These are phyloP conservation scores for Sicyos baderoa DNA, from an alignment of 306 rosid genomes.

Conservation along the genomic window DNA sequence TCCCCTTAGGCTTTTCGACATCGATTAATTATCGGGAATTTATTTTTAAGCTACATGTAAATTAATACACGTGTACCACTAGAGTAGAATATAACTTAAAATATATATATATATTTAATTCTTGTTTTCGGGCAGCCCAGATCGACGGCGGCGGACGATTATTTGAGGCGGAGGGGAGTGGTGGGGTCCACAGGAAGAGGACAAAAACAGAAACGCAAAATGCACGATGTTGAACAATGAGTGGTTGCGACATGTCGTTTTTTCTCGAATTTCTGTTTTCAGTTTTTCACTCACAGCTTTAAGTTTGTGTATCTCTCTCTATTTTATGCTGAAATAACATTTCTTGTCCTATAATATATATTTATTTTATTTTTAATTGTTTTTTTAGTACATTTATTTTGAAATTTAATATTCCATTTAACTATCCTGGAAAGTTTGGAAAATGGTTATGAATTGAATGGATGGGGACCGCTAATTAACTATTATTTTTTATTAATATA, in stretches of 20 bases:
- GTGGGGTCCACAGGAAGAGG: background rate
- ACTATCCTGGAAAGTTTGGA: no score
- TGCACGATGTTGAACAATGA: background rate
- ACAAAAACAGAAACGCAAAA: background rate
- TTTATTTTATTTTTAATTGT: no score
- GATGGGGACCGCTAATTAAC: no score
- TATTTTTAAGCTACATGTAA: background rate
- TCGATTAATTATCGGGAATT: background rate
- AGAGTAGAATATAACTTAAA: background rate
- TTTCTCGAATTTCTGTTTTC: background rate
- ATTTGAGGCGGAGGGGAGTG: background rate
- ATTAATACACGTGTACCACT: constrained; percentile 9
- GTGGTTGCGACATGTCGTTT: background rate
- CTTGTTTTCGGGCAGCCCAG: background rate
- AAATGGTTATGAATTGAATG: no score
- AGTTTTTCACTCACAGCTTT: background rate
- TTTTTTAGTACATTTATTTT: no score
- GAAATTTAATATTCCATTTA: no score
- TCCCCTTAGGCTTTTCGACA: constrained; percentile 19
- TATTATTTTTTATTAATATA: no score
- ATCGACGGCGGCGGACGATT: background rate
- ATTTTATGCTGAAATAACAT: no score
- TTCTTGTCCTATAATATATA: no score
- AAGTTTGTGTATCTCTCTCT: no score
- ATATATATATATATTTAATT: no score